Evolutionary conservation across 208 protist genomes (phyloP), one percentile per base, ranked within the genome.

Genomic region (Trypanosoma scelopori): DNA sequence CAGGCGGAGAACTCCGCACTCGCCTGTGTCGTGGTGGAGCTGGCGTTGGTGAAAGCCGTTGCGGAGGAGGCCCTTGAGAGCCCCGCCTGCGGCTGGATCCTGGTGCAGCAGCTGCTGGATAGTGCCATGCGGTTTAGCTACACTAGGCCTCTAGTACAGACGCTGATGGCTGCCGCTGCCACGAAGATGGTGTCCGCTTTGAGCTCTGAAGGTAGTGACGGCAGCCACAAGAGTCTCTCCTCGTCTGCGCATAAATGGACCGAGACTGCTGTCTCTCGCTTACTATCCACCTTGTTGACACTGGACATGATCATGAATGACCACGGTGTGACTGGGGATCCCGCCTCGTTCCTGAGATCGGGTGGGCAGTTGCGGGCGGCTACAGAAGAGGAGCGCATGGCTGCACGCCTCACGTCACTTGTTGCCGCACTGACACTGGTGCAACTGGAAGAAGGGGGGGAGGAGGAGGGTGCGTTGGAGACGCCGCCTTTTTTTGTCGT

Each of bases 31-130:
- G 62, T 92, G 27, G 69, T 92, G 22, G 86, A 91, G 52, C 76
- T 95, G 16, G 82, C 70, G 18, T 73, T 95, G 18, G 82, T 76
- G 11, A 75, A 83, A 42, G 67, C 81, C 23, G 80, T 95, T 7
- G 78, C 92, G 46, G 84, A 89, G 59, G 82, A 92, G 65, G 75
- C 86, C 0, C 67, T 94, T 35, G 53, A 64, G 25, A 81, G 84
- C 62, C 77, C 77, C 5, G 81, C 82, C 20, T 82, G 76, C 69
- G 69, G 82, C 23, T 75, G 81, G 1, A 60, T 28, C 23, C 69
- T 90, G 23, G 59, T 80, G 42, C 56, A 74, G 52, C 73, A 68
- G 51, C 76, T 90, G 25, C 67, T 89, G 13, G 32, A 58, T 22
- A 76, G 74, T 5, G 79, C 78, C 0, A 71, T 78, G 15, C 71